Base-by-base conservation (phyloP, 768 basidiomycete genomes). In the Phallus indusiatus region DNA sequence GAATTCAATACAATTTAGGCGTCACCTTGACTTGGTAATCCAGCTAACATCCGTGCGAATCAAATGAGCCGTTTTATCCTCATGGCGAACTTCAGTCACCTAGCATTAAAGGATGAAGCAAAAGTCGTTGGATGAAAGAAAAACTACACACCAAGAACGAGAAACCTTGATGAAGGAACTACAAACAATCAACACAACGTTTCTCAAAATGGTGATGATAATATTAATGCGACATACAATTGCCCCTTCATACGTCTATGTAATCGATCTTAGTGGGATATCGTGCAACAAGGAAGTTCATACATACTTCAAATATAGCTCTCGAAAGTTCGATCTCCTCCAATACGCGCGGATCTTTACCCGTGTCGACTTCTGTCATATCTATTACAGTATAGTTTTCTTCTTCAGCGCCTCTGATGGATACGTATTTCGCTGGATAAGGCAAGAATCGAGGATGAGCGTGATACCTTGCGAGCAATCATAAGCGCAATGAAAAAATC, bases 101-200 rank as follows among this genome's bases (percentile, higher is more conserved):
- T 89, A 61, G 53, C 34, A 21, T n/a, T 4, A 51, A 37, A 34
- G 28, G 14, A 37, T 55, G 17, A 9, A 54, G 64, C 8, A 66
- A 60, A 22, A 53, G 28, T 42, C 28, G 24, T 24, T 17, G 14
- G 12, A 33, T 11, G 5, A 34, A 35, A 28, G 49, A 6, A 12
- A 17, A 36, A 22, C 20, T 12, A 68, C 79, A 65, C 62, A 90
- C 90, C 48, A 94, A 76, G 68, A 83, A 94, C 0, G 89, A 83
- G 61, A 84, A 63, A 3, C 93, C 92, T 73, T 93, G 92, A 66
- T 94, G 91, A 71, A 94, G 82, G 70, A 90, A 95, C 86, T 91
- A 54, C 14, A 33, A 11, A 21, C 8, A 42, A 35, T 69, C 18
- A 64, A 63, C 46, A 17, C 46, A 17, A 49, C 5, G 16, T 46